These are phyloP conservation scores for Remersonia thermophila DNA, from an alignment of 2,329 filamentous ascomycete species.

Conservation along the genomic window DNA sequence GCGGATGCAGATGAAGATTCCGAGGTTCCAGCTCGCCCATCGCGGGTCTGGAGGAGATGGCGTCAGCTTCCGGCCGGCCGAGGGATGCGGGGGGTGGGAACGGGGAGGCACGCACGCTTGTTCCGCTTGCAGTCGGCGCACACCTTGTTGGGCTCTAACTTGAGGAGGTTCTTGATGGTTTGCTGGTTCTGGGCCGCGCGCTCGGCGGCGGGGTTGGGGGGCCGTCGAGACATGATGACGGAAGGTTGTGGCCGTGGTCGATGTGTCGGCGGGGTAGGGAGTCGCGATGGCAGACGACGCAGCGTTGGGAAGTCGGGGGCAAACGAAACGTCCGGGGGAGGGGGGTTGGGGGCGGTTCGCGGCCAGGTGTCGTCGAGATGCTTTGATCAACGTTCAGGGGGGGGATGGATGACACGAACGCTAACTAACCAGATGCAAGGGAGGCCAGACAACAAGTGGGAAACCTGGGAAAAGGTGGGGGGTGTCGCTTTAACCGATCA, in stretches of 20 bases:
- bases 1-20: conserved; percentile 93
- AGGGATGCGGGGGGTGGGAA: conserved; percentile 23
- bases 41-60: conserved; percentile 57
- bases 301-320: too few species aligned
- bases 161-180: conserved; percentile 88
- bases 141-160: conserved; percentile 88
- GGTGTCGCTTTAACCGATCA: too few species aligned
- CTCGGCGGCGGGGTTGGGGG: conserved; percentile 64
- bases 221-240: conserved; percentile 60
- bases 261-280: background rate
- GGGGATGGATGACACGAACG: too few species aligned
- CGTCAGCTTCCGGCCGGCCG: conserved; percentile 2
- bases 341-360: background rate
- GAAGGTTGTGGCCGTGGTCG: background rate
- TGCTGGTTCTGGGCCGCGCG: conserved; percentile 80
- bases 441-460: too few species aligned
- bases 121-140: conserved; percentile 99
- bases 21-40: conserved; percentile 99
- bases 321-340: background rate
- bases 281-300: too few species aligned
- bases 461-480: too few species aligned
- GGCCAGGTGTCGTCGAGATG: background rate
- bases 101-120: conserved; percentile 55
- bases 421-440: too few species aligned
- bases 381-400: too few species aligned